Conservation (phyloP, 345 rosid species). For the Moringa oleifera region DNA sequence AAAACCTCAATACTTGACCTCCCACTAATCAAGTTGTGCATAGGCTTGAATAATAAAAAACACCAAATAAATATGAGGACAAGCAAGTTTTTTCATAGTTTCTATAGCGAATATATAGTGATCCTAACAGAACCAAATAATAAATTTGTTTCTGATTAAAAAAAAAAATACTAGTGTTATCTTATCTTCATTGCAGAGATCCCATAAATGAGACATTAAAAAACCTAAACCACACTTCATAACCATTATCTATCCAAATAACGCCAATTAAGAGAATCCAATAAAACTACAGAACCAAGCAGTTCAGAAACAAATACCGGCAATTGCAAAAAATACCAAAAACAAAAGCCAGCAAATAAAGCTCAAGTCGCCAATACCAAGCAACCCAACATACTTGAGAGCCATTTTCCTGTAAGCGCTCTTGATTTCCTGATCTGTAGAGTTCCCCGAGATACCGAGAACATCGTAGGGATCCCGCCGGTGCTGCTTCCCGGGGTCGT, state of each 20-base stretch:
- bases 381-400: constrained; percentile 53
- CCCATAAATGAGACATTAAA: neutral
- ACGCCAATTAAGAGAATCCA: neutral
- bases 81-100: neutral
- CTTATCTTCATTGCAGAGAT: neutral
- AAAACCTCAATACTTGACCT: too few species aligned
- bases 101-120: neutral
- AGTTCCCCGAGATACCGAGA: constrained; percentile 63
- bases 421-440: constrained; percentile 94
- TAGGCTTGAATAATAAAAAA: too few species aligned
- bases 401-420: constrained; percentile 90
- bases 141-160: too few species aligned
- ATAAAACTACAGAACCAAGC: neutral
- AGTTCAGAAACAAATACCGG: neutral
- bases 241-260: neutral
- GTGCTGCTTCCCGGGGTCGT: constrained; percentile 57
- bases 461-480: constrained; percentile 95
- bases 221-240: neutral
- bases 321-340: too few species aligned
- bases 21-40: neutral
- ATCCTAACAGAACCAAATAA: neutral
- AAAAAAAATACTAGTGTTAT: too few species aligned
- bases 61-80: neutral
- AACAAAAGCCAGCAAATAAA: neutral
- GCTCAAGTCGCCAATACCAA: neutral